Percentiles rank a stretch among this genome's conserved stretches.
Conservation (phyloP, 1,284 basidiomycete genomes). For the Rhodotorula sp. region DNA sequence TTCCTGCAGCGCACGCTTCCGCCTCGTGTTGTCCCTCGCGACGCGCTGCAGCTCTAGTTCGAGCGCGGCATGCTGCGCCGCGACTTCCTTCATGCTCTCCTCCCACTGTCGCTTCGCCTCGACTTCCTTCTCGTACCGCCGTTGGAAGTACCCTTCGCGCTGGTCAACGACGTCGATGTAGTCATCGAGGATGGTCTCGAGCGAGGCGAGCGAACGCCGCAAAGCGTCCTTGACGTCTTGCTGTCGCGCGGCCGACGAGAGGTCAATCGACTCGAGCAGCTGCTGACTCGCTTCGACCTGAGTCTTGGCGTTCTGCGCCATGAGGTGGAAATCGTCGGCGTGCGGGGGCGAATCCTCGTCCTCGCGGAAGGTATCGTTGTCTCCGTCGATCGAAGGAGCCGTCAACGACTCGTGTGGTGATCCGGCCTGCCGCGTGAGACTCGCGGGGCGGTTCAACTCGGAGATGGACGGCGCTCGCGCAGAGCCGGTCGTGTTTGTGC, state of each 20-base stretch:
- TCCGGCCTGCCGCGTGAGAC: neutral
- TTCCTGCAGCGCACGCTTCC: slow-evolving; percentile 51
- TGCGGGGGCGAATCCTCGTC: slow-evolving; percentile 59
- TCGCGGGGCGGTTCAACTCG: neutral
- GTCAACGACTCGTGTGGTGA: slow-evolving; percentile 24
- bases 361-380: slow-evolving; percentile 43
- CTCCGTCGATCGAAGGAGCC: slow-evolving; percentile 35
- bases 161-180: slow-evolving; percentile 71
- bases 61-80: slow-evolving; percentile 78
- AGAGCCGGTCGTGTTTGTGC: neutral
- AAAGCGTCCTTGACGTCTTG: slow-evolving; percentile 61
- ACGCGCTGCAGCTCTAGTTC: slow-evolving; percentile 66
- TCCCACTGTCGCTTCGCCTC: slow-evolving; percentile 76
- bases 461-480: neutral
- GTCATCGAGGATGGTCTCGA: slow-evolving; percentile 63
- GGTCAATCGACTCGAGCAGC: slow-evolving; percentile 59
- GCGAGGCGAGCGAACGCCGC: slow-evolving; percentile 61
- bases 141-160: slow-evolving; percentile 69
- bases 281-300: slow-evolving; percentile 76
- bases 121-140: slow-evolving; percentile 68
- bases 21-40: slow-evolving; percentile 50
- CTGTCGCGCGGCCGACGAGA: slow-evolving; percentile 44
- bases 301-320: slow-evolving; percentile 70
- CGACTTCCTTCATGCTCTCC: slow-evolving; percentile 81
- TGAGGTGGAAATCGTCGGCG: slow-evolving; percentile 65